Percentiles rank a stretch among this genome's conserved stretches.
Evolutionary conservation across 2,329 filamentous ascomycete species (phyloP).

Genomic region (Pseudogymnoascus sp.): DNA sequence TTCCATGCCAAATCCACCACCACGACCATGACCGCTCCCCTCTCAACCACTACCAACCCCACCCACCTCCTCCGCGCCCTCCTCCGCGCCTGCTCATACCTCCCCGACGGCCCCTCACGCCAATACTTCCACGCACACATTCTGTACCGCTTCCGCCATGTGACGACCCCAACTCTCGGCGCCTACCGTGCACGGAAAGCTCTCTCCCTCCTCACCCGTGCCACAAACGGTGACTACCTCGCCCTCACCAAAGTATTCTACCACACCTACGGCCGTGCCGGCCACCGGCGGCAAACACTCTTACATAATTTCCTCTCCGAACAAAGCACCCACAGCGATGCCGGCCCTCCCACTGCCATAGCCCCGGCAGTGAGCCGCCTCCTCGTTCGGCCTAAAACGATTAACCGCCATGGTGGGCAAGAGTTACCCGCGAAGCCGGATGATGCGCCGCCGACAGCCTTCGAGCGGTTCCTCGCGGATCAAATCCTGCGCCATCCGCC

Average conservation of each 20-base stretch:
- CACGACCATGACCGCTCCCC: neutral
- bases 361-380: conserved; percentile 36
- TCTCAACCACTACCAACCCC: neutral
- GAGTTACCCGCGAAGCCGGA: conserved; percentile 20
- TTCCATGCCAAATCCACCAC: neutral
- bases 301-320: neutral
- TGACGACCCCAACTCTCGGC: conserved; percentile 23
- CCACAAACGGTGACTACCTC: conserved; percentile 41
- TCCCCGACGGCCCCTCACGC: conserved; percentile 42
- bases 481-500: conserved; percentile 20
- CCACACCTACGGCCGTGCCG: conserved; percentile 44
- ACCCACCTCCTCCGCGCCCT: conserved; percentile 48
- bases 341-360: conserved; percentile 1
- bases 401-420: neutral
- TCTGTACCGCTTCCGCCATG: conserved; percentile 39
- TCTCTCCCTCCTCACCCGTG: conserved; percentile 44
- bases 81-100: conserved; percentile 52
- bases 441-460: conserved; percentile 34
- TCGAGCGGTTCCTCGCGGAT: conserved; percentile 36
- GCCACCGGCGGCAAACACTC: conserved; percentile 43
- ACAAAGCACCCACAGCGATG: neutral
- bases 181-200: conserved; percentile 34
- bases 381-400: conserved; percentile 33
- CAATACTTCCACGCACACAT: conserved; percentile 37
- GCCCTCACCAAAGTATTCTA: conserved; percentile 42